These are phyloP conservation scores for Globisporangium megalacanthum DNA, from an alignment of 352 stramenopile species.

Conservation along the genomic window DNA sequence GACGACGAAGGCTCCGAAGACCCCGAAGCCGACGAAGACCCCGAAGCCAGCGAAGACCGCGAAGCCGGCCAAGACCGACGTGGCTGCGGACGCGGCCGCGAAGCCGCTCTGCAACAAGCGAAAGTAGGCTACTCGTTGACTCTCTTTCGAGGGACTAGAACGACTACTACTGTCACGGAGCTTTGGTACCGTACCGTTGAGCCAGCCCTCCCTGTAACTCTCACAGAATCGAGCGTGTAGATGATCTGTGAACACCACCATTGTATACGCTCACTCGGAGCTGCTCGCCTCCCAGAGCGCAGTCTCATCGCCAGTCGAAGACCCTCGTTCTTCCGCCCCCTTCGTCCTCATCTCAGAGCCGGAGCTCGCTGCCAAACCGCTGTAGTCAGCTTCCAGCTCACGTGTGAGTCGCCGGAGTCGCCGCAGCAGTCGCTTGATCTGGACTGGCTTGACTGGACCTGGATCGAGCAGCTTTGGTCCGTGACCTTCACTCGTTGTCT, in stretches of 20 bases:
- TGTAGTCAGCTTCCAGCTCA: background rate
- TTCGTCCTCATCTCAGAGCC: no score
- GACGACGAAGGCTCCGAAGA: background rate
- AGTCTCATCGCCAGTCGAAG: background rate
- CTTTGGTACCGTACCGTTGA: background rate
- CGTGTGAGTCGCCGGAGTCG: slow-evolving; percentile 17
- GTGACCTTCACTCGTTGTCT: slow-evolving; percentile 5
- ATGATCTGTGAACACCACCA: no score
- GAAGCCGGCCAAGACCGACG: background rate
- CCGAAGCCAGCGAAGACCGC: background rate
- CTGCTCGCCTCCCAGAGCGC: background rate
- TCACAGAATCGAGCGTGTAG: no score
- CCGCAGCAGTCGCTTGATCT: slow-evolving; percentile 42
- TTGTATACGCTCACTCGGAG: background rate
- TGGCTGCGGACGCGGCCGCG: no score
- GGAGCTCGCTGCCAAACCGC: background rate
- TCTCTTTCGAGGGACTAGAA: no score
- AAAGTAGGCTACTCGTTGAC: background rate
- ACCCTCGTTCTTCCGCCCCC: background rate
- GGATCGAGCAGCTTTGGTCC: slow-evolving; percentile 11
- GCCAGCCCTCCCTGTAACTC: no score
- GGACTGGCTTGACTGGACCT: slow-evolving; percentile 36
- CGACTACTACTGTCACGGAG: background rate
- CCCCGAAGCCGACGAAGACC: background rate
- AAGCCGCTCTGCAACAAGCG: slow-evolving; percentile 6